Evolutionary conservation across 1,284 basidiomycete species (phyloP).

Genomic region (Cutaneotrichosporon sp.): DNA sequence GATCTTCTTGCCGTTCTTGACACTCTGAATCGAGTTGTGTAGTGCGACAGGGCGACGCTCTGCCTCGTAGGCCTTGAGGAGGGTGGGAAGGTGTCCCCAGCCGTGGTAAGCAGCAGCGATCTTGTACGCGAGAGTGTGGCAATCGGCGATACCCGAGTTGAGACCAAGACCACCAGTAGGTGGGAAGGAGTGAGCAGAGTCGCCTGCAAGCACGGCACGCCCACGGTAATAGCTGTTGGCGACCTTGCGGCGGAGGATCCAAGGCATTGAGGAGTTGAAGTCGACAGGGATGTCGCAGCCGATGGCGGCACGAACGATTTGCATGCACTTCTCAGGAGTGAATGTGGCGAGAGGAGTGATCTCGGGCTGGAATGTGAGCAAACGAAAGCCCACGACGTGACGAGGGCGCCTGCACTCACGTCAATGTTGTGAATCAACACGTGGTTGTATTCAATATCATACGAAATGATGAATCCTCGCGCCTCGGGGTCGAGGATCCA

Average conservation of each 20-base stretch:
- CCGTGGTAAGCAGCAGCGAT: conserved; percentile 16
- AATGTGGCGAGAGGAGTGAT: conserved; percentile 19
- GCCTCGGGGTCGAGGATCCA: conserved; percentile 29
- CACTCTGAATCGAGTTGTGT: conserved; percentile 22
- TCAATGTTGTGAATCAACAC: conserved; percentile 29
- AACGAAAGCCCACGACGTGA: not conserved
- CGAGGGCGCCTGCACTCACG: conserved; percentile 8
- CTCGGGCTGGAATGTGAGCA: conserved; percentile 5
- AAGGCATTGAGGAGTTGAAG: conserved; percentile 23
- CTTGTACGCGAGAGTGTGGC: conserved; percentile 27
- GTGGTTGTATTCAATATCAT: conserved; percentile 27
- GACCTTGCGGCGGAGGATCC: conserved; percentile 26
- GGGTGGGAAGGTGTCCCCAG: conserved; percentile 10
- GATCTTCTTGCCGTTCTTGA: conserved; percentile 25
- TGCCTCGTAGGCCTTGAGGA: conserved; percentile 19
- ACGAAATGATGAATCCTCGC: conserved; percentile 26
- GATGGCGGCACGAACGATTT: conserved; percentile 23
- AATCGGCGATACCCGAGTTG: conserved; percentile 28
- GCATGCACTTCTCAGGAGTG: conserved; percentile 22
- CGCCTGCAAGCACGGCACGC: conserved; percentile 20
- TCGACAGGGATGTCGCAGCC: conserved; percentile 22
- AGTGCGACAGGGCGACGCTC: conserved; percentile 28
- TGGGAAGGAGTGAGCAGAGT: conserved; percentile 26
- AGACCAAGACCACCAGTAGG: conserved; percentile 28
- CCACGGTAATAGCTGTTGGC: conserved; percentile 22